A percentile compares a stretch with the other conserved stretches of the same genome.
Evolutionary conservation across 495 filamentous ascomycete genomes (phyloP).

Genomic region (Pseudomonodictys pantanalensis): DNA sequence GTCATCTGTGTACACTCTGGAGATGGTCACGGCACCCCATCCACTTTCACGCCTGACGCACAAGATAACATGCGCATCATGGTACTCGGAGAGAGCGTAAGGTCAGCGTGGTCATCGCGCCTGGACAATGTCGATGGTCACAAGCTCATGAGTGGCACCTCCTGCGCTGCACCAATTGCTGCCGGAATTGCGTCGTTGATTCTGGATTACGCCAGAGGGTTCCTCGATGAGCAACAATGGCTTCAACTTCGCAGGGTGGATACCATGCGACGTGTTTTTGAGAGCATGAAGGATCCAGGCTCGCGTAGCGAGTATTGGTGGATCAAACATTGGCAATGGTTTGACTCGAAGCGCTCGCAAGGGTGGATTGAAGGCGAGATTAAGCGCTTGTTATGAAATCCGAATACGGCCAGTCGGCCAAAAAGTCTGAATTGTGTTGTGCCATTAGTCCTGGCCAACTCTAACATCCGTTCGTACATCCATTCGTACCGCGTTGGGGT

Average conservation of each 20-base stretch:
- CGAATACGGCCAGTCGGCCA: no score
- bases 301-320: neutral
- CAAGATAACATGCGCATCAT: neutral
- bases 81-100: neutral
- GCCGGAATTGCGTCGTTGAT: neutral
- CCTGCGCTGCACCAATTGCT: neutral
- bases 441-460: no score
- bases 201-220: neutral
- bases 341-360: neutral
- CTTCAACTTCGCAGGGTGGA: neutral
- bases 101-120: neutral
- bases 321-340: neutral
- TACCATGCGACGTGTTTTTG: neutral
- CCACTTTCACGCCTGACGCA: neutral
- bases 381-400: neutral
- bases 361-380: neutral
- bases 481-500: no score
- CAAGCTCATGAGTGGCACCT: neutral
- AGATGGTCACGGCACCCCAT: neutral
- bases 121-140: neutral
- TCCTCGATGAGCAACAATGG: neutral
- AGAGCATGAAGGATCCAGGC: neutral
- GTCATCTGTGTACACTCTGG: neutral
- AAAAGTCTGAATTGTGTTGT: neutral
- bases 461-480: no score